phyloP scores from a whole-genome alignment of 352 stramenopile genomes.

The Globisporangium cystogenes region DNA sequence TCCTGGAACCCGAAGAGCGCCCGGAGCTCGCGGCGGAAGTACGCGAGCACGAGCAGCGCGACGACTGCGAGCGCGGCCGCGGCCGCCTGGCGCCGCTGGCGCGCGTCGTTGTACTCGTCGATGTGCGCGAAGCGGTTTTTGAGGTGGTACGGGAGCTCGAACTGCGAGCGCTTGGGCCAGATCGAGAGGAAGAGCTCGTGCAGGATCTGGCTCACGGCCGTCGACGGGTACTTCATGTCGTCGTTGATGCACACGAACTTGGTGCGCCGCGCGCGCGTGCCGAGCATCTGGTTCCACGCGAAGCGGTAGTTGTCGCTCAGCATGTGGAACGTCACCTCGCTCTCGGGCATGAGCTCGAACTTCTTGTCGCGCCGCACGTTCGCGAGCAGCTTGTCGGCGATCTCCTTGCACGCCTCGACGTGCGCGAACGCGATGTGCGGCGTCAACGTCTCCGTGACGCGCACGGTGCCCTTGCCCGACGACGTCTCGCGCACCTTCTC shows the following conservation, averaged over 20 bases:
- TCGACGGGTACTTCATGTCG: slow-evolving; percentile 90
- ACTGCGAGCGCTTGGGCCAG: slow-evolving; percentile 88
- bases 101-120: slow-evolving; percentile 62
- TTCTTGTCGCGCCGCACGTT: slow-evolving; percentile 63
- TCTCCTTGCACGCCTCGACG: slow-evolving; percentile 39
- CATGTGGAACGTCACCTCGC: slow-evolving; percentile 95
- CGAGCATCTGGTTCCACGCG: slow-evolving; percentile 91
- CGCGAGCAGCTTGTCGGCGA: slow-evolving; percentile 46
- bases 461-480: slow-evolving; percentile 45
- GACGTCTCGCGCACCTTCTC: slow-evolving; percentile 66
- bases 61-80: slow-evolving; percentile 22
- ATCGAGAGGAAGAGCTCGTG: slow-evolving; percentile 92
- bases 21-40: slow-evolving; percentile 51
- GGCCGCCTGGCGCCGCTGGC: slow-evolving; percentile 36
- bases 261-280: slow-evolving; percentile 82
- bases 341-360: slow-evolving; percentile 66
- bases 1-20: slow-evolving; percentile 66
- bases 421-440: slow-evolving; percentile 68
- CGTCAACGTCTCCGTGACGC: slow-evolving; percentile 67
- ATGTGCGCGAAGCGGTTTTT: slow-evolving; percentile 85
- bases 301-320: slow-evolving; percentile 89
- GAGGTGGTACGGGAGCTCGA: slow-evolving; percentile 87
- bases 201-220: slow-evolving; percentile 76
- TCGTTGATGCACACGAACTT: slow-evolving; percentile 98
- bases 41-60: slow-evolving; percentile 33